Conservation (phyloP, 805 yeast species). For the Yamadazyma philogaea region DNA sequence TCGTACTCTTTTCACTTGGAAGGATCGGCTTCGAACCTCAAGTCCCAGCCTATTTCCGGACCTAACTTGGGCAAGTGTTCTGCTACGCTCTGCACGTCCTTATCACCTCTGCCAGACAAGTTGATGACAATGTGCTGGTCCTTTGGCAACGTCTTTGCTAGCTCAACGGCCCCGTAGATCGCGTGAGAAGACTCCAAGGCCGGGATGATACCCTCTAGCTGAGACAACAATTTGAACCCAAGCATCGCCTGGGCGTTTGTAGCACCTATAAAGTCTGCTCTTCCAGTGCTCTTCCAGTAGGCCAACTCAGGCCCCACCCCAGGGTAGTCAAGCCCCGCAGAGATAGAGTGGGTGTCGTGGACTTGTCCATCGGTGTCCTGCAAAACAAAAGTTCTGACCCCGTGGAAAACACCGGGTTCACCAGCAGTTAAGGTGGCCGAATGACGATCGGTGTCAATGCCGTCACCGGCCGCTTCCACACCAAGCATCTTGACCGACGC, state of each 20-base stretch:
- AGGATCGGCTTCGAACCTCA: constrained; percentile 70
- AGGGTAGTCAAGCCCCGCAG: constrained; percentile 98
- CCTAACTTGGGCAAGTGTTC: constrained; percentile 89
- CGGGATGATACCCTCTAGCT: constrained; percentile 96
- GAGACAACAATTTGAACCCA: constrained; percentile 86
- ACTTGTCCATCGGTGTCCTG: constrained; percentile 94
- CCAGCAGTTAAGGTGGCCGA: constrained; percentile 97
- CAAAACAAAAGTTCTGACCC: constrained; percentile 90
- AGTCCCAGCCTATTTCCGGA: constrained; percentile 91
- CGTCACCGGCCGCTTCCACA: constrained; percentile 99
- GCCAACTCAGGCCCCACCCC: constrained; percentile 99
- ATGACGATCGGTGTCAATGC: constrained; percentile 82
- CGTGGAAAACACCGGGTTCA: constrained; percentile 96
- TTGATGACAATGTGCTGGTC: constrained; percentile 84
- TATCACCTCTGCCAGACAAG: constrained; percentile 98
- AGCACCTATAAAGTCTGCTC: constrained; percentile 88
- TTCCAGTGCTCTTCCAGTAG: constrained; percentile 88
- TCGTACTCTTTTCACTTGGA: constrained; percentile 23
- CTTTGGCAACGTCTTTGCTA: constrained; percentile 75
- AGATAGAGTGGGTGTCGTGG: constrained; percentile 95
- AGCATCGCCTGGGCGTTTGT: constrained; percentile 92
- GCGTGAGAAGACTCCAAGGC: constrained; percentile 99
- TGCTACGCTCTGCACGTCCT: constrained; percentile 97
- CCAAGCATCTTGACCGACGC: constrained; percentile 76
- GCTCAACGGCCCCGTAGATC: constrained; percentile 81